phyloP scores from a whole-genome alignment of 257 asterid genomes.

The Hygrophila difformis region DNA sequence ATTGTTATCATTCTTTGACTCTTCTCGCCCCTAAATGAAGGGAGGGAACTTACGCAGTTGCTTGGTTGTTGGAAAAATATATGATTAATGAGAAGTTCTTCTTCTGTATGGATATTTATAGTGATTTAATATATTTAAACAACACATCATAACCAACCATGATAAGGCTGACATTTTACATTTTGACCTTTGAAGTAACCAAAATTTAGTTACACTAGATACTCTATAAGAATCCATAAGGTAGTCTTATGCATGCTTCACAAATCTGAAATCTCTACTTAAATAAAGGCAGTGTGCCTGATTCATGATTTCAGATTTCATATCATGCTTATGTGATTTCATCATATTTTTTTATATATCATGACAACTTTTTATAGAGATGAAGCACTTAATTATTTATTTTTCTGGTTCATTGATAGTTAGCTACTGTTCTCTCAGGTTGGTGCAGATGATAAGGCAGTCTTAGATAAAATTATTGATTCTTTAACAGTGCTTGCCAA shows the following conservation, averaged over 20 bases:
- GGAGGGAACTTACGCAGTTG: too few relatives aligned
- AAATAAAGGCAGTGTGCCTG: too few relatives aligned
- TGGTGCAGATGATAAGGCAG: conserved; percentile 72
- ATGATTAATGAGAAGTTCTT: too few relatives aligned
- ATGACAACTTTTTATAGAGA: background rate
- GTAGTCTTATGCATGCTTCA: background rate
- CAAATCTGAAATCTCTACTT: background rate
- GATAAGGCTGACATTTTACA: background rate
- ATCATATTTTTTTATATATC: background rate
- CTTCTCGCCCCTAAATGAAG: too few relatives aligned
- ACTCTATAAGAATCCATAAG: background rate
- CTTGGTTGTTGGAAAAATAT: too few relatives aligned
- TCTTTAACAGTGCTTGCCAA: conserved; percentile 66
- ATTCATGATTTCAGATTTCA: background rate
- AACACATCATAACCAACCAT: conserved; percentile 1
- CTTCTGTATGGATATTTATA: too few relatives aligned
- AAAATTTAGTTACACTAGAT: background rate
- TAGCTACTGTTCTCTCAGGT: conserved; percentile 38
- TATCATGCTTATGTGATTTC: conserved; percentile 4
- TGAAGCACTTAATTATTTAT: background rate
- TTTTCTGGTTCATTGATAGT: conserved; percentile 3
- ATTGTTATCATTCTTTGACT: too few relatives aligned
- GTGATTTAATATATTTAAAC: too few relatives aligned
- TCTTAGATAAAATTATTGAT: conserved; percentile 59
- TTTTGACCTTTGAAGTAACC: conserved; percentile 1